A percentile compares a stretch with the other conserved stretches of the same genome.
These are phyloP conservation scores for Drechmeria coniospora DNA, from an alignment of 2,329 filamentous ascomycete genomes.

Conservation along the genomic window DNA sequence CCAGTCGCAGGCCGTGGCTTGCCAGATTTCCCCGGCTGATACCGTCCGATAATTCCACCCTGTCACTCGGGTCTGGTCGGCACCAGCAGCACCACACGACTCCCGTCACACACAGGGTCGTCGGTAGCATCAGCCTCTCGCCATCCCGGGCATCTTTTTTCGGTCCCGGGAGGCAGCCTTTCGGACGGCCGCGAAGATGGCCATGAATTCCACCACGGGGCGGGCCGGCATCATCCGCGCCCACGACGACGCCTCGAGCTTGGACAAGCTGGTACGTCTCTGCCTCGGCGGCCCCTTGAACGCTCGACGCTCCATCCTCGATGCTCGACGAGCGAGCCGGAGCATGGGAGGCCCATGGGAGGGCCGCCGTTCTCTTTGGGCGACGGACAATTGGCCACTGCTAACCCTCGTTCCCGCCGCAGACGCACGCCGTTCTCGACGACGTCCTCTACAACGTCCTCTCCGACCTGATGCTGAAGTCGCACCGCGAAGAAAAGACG, in stretches of 20 bases:
- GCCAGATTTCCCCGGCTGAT: slow-evolving; percentile 5
- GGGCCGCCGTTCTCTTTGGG: no score
- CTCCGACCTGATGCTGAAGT: slow-evolving; percentile 57
- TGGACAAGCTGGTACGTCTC: slow-evolving; percentile 45
- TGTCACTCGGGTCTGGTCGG: slow-evolving; percentile 7
- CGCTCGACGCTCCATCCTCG: no score
- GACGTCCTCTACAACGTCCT: slow-evolving; percentile 64
- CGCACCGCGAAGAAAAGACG: slow-evolving; percentile 65
- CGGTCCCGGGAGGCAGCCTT: slow-evolving; percentile 5
- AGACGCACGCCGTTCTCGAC: slow-evolving; percentile 55
- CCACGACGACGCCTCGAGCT: slow-evolving; percentile 31
- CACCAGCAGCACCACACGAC: slow-evolving; percentile 8
- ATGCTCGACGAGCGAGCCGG: no score
- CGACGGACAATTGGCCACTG: neutral
- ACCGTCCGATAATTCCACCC: slow-evolving; percentile 6
- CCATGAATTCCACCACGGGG: slow-evolving; percentile 30
- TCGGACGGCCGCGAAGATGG: slow-evolving; percentile 7
- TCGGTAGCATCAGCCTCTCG: slow-evolving; percentile 1
- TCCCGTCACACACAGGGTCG: slow-evolving; percentile 4
- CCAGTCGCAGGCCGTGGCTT: slow-evolving; percentile 3
- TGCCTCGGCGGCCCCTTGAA: neutral
- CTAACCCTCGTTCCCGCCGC: neutral
- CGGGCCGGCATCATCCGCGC: slow-evolving; percentile 43
- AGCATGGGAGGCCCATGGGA: no score
- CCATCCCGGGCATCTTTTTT: slow-evolving; percentile 2